Evolutionary conservation across 495 filamentous ascomycete species (phyloP), one percentile per base, ranked within the genome.

Genomic region (Tuber melanosporum): DNA sequence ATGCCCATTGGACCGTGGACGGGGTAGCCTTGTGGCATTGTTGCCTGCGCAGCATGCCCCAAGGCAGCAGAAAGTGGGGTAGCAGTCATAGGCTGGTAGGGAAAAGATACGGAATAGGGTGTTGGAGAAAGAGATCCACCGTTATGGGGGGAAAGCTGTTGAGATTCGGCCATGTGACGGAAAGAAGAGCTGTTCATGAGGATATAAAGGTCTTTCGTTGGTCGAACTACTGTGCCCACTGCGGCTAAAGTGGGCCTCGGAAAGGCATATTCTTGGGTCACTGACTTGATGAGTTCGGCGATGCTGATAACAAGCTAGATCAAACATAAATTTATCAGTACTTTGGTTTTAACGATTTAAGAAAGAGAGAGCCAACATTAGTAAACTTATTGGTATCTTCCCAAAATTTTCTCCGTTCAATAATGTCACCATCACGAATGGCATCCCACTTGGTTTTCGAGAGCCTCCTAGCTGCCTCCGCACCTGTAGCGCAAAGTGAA

Each of bases 41-140:
- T 97, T 3, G 94, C 93, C 83, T 95, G 93, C 22, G 93, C 93
- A 52, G 94, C 94, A 12, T 93, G 92, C 7, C 94, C 94, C 6
- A 97, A 88, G 20, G 94, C 94, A 22, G 94, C 94, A 80, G 92
- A 94, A 75, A 95, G 87, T 10, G 94, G 94, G 7, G 90, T 92
- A 7, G 90, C 87, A 19, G 73, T 75, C 78, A 82, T 83, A 8
- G 82, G 78, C 74, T 83, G 82, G 47, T 80, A 80, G 15, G 74
- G 49, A 72, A 74, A 45, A 22, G 43, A 71, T 47, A 73, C 69
- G n/a, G 81, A 73, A 32, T 80, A 76, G 26, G 70, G 81, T 8
- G 73, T 71, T 36, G 75, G 57, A 20, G 74, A 72, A 19, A 73
- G 57, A 22, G 43, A 69, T 39, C 26, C 71, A 22, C 76, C 47